phyloP scores from a whole-genome alignment of 257 asterid species.

The Rauvolfia tetraphylla region DNA sequence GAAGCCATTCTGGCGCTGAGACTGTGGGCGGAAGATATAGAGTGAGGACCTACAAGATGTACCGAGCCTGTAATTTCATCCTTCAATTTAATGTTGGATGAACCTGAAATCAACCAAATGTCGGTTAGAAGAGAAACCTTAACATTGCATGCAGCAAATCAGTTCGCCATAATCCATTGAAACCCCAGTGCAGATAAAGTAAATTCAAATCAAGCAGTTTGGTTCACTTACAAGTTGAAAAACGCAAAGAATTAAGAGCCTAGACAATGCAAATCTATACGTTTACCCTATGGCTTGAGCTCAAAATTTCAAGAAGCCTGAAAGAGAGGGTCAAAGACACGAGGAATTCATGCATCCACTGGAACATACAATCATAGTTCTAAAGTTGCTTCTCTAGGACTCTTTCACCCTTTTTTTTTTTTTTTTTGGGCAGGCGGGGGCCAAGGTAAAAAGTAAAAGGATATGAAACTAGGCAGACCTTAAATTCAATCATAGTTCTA shows the following conservation, averaged over 20 bases:
- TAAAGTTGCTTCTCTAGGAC: background rate
- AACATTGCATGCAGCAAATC: background rate
- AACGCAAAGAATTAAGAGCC: background rate
- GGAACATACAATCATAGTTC: background rate
- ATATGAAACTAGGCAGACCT: no score
- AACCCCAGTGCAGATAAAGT: background rate
- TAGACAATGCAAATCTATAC: background rate
- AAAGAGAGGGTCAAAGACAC: background rate
- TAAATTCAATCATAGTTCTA: background rate
- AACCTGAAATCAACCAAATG: conserved; percentile 49
- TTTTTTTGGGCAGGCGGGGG: no score
- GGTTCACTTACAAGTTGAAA: background rate
- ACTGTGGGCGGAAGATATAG: conserved; percentile 41
- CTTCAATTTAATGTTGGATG: conserved; percentile 86
- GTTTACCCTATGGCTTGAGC: background rate
- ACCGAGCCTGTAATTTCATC: conserved; percentile 98
- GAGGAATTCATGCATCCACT: background rate
- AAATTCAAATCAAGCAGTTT: background rate
- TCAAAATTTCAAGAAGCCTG: background rate
- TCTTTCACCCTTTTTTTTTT: no score
- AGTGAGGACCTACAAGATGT: conserved; percentile 97
- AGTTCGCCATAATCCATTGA: background rate
- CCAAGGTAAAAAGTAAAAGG: no score
- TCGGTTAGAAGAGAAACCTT: background rate
- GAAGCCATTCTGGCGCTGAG: conserved; percentile 23